phyloP scores from a whole-genome alignment of 192 early-diverging fungal species.

The Globomyces pollinis-pini region DNA sequence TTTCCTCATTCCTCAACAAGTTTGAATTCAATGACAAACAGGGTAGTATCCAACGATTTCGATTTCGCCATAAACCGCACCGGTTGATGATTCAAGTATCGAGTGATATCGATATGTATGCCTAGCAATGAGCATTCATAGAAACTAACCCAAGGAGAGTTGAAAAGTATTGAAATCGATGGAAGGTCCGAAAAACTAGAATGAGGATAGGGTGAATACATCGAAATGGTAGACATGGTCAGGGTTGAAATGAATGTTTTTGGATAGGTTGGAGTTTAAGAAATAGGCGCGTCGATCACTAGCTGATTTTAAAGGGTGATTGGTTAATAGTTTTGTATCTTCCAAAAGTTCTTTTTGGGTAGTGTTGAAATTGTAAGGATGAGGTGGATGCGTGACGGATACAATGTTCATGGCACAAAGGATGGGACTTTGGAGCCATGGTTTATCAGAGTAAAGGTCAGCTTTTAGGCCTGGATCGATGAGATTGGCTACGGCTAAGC shows the following conservation, averaged over 20 bases:
- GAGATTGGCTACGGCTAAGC: slow-evolving; percentile 61
- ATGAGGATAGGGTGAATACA: slow-evolving; percentile 36
- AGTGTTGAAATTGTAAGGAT: too few species aligned
- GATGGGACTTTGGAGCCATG: slow-evolving; percentile 64
- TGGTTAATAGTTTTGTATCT: too few species aligned
- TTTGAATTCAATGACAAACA: slow-evolving; percentile 65
- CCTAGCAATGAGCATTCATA: too few species aligned
- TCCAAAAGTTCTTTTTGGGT: too few species aligned
- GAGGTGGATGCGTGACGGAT: slow-evolving; percentile 20
- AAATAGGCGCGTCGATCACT: too few species aligned
- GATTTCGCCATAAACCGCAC: slow-evolving; percentile 66
- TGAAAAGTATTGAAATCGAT: slow-evolving; percentile 43
- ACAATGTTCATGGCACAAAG: slow-evolving; percentile 70
- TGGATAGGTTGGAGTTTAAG: too few species aligned
- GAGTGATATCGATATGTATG: slow-evolving; percentile 39
- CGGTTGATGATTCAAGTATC: slow-evolving; percentile 52
- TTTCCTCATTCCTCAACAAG: too few species aligned
- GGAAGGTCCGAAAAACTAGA: slow-evolving; percentile 59
- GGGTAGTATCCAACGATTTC: slow-evolving; percentile 42
- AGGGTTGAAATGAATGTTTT: slow-evolving; percentile 41
- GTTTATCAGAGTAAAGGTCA: slow-evolving; percentile 62
- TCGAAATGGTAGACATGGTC: slow-evolving; percentile 70
- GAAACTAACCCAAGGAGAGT: slow-evolving; percentile 34
- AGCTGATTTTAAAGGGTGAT: too few species aligned
- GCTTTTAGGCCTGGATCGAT: slow-evolving; percentile 70